phyloP scores from a whole-genome alignment of 306 rosid genomes.

The Cucumis hystrix region DNA sequence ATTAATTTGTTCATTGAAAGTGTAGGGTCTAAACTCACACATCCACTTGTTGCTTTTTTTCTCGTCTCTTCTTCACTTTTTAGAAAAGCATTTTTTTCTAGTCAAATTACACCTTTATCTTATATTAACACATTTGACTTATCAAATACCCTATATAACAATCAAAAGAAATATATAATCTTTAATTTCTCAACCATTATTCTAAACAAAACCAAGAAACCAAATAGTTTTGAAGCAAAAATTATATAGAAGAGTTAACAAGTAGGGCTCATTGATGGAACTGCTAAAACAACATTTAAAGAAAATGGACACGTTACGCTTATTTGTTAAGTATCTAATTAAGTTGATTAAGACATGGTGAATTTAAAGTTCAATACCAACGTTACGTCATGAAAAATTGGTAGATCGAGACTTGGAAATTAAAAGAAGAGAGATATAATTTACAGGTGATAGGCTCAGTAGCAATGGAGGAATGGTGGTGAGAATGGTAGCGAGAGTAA shows the following conservation, averaged over 20 bases:
- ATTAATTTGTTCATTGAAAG: not conserved
- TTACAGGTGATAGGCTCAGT: constrained; percentile 31
- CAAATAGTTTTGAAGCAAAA: too few relatives aligned
- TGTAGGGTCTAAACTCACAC: not conserved
- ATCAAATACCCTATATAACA: too few relatives aligned
- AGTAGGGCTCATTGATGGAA: too few relatives aligned
- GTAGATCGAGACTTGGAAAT: not conserved
- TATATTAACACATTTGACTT: not conserved
- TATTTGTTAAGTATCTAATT: not conserved
- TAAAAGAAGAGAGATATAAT: not conserved
- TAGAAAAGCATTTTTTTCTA: not conserved
- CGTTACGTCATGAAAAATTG: not conserved
- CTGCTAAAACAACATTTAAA: too few relatives aligned
- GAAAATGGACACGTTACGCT: too few relatives aligned
- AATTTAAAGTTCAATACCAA: not conserved
- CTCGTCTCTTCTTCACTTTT: not conserved
- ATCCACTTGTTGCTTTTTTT: too few relatives aligned
- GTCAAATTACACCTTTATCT: too few relatives aligned
- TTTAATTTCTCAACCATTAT: too few relatives aligned
- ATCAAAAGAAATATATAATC: too few relatives aligned
- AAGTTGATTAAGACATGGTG: not conserved
- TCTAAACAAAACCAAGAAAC: too few relatives aligned
- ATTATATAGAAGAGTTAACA: too few relatives aligned
- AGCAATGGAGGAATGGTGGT: constrained; percentile 33
- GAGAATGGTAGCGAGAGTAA: constrained; percentile 59